Evolutionary conservation across 257 asterid genomes (phyloP).

Genomic region (Solanum ossicruentum): DNA sequence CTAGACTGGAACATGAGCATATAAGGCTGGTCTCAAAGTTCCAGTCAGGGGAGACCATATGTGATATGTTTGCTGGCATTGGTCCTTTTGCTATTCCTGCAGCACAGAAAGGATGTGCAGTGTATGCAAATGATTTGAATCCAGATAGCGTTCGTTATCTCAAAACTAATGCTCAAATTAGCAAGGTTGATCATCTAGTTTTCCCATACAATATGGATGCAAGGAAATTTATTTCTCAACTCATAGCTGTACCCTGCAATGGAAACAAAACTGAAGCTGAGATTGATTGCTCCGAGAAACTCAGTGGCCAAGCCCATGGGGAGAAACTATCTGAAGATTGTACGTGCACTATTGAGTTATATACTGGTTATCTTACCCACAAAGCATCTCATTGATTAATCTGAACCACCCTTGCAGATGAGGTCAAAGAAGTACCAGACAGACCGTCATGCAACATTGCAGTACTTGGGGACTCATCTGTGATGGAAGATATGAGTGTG

Average conservation of each 20-base stretch:
- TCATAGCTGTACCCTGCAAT: conserved; percentile 45
- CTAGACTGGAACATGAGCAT: conserved; percentile 93
- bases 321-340: conserved; percentile 16
- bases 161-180: conserved; percentile 68
- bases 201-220: conserved; percentile 78
- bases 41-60: conserved; percentile 55
- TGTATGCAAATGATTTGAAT: conserved; percentile 84
- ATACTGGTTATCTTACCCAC: background rate
- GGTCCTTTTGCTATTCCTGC: conserved; percentile 98
- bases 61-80: conserved; percentile 94
- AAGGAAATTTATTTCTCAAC: conserved; percentile 47
- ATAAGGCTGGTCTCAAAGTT: conserved; percentile 65
- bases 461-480: conserved; percentile 10
- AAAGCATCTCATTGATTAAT: conserved; percentile 1
- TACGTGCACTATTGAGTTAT: conserved; percentile 21
- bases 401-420: conserved; percentile 28
- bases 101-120: conserved; percentile 85
- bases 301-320: conserved; percentile 8
- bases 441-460: conserved; percentile 8
- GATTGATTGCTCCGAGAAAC: conserved; percentile 19
- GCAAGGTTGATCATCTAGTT: conserved; percentile 67
- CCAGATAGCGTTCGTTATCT: conserved; percentile 75
- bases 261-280: conserved; percentile 25
- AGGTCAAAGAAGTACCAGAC: conserved; percentile 19
- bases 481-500: conserved; percentile 18